A percentile compares a stretch with the other conserved stretches of the same genome.
Evolutionary conservation across 768 basidiomycete species (phyloP).

Genomic region (Boletellus sp.): DNA sequence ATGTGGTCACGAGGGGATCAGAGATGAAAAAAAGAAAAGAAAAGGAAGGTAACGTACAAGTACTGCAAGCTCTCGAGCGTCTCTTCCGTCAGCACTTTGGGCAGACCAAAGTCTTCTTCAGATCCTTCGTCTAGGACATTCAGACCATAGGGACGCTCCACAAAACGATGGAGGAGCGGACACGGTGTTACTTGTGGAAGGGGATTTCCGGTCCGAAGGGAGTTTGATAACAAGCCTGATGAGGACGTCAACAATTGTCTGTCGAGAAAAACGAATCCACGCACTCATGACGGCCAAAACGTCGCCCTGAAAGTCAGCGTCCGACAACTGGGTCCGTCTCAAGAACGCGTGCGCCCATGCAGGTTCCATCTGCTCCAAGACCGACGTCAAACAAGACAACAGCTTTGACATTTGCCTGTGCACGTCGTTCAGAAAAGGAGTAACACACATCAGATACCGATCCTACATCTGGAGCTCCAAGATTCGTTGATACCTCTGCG

Average conservation of each 20-base stretch:
- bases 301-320: conserved; percentile 81
- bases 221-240: conserved; percentile 70
- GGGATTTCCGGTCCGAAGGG: conserved; percentile 68
- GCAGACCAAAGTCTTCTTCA: conserved; percentile 74
- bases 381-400: conserved; percentile 70
- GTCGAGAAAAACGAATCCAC: conserved; percentile 14
- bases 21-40: conserved; percentile 1
- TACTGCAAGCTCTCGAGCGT: conserved; percentile 78
- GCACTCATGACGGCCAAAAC: conserved; percentile 76
- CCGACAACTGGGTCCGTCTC: conserved; percentile 67
- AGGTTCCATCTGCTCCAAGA: conserved; percentile 67
- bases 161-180: conserved; percentile 49
- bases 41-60: conserved; percentile 47
- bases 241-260: not conserved
- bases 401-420: conserved; percentile 63
- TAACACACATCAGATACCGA: not conserved
- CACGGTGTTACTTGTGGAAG: conserved; percentile 87
- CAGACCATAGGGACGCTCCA: conserved; percentile 50
- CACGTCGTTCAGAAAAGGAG: conserved; percentile 3
- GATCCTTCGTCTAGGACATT: conserved; percentile 67
- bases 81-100: conserved; percentile 64
- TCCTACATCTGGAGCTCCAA: conserved; percentile 65
- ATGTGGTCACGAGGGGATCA: not conserved
- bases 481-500: conserved; percentile 68
- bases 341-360: conserved; percentile 78